These are phyloP conservation scores for Diospyros kaki DNA, from an alignment of 148 eudicot genomes.

Conservation along the genomic window DNA sequence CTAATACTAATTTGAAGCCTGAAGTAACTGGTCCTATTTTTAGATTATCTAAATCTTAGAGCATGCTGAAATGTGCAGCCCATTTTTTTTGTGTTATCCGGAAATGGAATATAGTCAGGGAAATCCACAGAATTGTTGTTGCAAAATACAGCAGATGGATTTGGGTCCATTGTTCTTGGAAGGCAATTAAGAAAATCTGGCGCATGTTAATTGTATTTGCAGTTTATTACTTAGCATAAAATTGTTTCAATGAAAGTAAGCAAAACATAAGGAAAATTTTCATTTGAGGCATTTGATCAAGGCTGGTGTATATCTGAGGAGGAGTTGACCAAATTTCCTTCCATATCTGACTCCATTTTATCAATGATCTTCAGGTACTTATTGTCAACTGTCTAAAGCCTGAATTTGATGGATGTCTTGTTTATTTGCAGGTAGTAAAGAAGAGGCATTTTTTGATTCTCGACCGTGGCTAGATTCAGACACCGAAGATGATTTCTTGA, in stretches of 20 bases:
- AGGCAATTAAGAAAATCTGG: no score
- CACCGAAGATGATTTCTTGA: slow-evolving; percentile 78
- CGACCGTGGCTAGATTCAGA: slow-evolving; percentile 87
- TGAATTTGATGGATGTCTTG: neutral
- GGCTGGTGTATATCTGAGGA: neutral
- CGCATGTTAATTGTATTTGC: no score
- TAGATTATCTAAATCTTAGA: no score
- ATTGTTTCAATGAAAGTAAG: neutral
- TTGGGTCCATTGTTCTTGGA: no score
- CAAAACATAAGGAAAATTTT: neutral
- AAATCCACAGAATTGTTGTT: no score
- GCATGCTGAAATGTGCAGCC: no score
- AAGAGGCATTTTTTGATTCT: slow-evolving; percentile 70
- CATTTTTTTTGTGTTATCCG: no score
- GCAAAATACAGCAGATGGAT: no score
- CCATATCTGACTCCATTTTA: neutral
- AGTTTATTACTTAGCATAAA: neutral
- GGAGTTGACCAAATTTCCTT: neutral
- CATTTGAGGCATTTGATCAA: no score
- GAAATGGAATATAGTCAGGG: no score
- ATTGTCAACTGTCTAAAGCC: neutral
- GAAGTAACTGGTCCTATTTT: no score
- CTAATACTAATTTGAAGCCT: no score
- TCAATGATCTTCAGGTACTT: slow-evolving; percentile 1
- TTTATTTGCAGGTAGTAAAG: slow-evolving; percentile 65